Conservation (phyloP, 495 filamentous ascomycete species). For the Aspergillus campestris region DNA sequence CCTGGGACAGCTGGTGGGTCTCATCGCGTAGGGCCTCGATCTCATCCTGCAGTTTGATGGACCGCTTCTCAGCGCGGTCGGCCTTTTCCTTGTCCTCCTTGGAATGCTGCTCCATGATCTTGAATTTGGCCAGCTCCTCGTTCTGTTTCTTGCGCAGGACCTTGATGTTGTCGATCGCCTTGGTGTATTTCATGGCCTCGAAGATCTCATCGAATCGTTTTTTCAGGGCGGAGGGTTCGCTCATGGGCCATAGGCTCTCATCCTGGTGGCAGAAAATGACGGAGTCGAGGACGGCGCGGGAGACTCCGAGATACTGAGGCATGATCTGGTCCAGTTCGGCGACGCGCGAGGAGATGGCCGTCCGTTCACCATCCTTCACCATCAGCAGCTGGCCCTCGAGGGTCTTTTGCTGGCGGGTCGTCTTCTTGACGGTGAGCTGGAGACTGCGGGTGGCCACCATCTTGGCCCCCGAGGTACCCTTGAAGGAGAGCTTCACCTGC, state of each 20-base stretch:
- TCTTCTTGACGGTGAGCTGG: conserved; percentile 81
- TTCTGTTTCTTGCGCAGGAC: conserved; percentile 71
- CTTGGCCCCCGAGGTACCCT: conserved; percentile 59
- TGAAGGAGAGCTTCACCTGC: conserved; percentile 86
- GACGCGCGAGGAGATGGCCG: conserved; percentile 65
- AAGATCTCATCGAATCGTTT: conserved; percentile 97
- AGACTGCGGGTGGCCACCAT: conserved; percentile 76
- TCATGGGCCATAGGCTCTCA: conserved; percentile 97
- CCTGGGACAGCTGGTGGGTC: conserved; percentile 44
- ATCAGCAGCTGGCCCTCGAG: conserved; percentile 70
- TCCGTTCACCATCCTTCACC: conserved; percentile 72
- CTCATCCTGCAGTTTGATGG: conserved; percentile 56
- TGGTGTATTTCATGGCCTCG: conserved; percentile 92
- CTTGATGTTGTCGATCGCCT: conserved; percentile 93
- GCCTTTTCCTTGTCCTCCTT: conserved; percentile 84
- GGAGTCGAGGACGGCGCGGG: conserved; percentile 77
- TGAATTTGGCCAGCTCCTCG: conserved; percentile 60
- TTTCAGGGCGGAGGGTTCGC: conserved; percentile 74
- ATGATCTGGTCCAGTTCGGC: conserved; percentile 75
- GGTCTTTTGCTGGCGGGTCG: conserved; percentile 60
- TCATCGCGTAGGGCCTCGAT: conserved; percentile 60
- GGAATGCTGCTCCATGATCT: conserved; percentile 62
- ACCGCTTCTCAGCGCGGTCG: conserved; percentile 58
- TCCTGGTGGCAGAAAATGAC: conserved; percentile 99
- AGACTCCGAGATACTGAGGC: conserved; percentile 83